These are phyloP conservation scores for Funneliformis mosseae DNA, from an alignment of 192 early-diverging fungal genomes.

Conservation along the genomic window DNA sequence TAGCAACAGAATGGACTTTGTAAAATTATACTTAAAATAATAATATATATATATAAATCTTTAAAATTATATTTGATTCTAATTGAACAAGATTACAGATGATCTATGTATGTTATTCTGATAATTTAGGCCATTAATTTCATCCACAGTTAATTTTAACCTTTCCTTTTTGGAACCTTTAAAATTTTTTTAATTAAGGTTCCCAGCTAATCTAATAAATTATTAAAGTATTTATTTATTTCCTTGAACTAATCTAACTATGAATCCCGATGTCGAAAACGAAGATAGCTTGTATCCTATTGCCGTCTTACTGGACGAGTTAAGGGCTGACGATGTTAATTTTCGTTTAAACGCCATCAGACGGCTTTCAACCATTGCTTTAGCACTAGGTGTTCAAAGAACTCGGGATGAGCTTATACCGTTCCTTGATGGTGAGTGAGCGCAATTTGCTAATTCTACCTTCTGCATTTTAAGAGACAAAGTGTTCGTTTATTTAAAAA, in stretches of 20 bases:
- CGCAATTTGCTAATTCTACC: neutral
- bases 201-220: neutral
- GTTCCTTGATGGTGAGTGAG: conserved; percentile 86
- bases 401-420: conserved; percentile 96
- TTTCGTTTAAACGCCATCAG: conserved; percentile 83
- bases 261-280: conserved; percentile 48
- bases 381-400: conserved; percentile 92
- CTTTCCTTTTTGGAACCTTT: too few relatives aligned
- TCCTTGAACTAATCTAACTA: conserved; percentile 27
- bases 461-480: neutral
- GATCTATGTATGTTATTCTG: too few relatives aligned
- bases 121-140: too few relatives aligned
- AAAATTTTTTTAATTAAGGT: too few relatives aligned
- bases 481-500: neutral
- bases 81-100: too few relatives aligned
- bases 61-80: too few relatives aligned
- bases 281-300: conserved; percentile 80
- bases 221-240: neutral
- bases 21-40: too few relatives aligned
- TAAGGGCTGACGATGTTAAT: conserved; percentile 89
- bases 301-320: conserved; percentile 88
- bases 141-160: too few relatives aligned
- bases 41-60: too few relatives aligned
- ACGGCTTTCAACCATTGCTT: conserved; percentile 81
- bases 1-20: too few relatives aligned